These are phyloP conservation scores for Obba rivulosa DNA, from an alignment of 768 basidiomycete genomes.

Conservation along the genomic window DNA sequence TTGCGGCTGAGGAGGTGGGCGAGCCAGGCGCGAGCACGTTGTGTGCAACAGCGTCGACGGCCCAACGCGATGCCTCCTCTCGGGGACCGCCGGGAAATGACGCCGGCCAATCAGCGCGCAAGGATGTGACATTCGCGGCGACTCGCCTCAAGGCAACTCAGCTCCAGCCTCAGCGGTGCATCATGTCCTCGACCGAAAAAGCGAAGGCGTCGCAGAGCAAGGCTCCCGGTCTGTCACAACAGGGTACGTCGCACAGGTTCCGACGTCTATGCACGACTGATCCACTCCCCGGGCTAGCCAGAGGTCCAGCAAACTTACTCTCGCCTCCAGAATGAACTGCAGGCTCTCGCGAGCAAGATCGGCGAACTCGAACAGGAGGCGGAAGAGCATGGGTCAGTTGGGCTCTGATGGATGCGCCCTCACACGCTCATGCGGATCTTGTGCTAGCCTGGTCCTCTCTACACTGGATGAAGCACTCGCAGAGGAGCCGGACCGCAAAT, in stretches of 20 bases:
- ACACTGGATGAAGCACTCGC: slow-evolving; percentile 79
- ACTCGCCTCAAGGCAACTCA: too few relatives aligned
- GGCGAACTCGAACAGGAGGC: slow-evolving; percentile 94
- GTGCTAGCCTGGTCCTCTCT: slow-evolving; percentile 74
- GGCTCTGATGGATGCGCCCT: not conserved
- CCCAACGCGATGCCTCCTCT: slow-evolving; percentile 20
- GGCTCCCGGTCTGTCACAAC: slow-evolving; percentile 54
- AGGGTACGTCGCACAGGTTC: slow-evolving; percentile 50
- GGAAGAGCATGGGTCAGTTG: slow-evolving; percentile 80
- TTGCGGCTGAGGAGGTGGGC: slow-evolving; percentile 37
- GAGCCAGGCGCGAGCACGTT: slow-evolving; percentile 24
- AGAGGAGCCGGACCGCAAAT: slow-evolving; percentile 88
- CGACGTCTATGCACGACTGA: not conserved
- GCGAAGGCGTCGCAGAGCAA: slow-evolving; percentile 49
- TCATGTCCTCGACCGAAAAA: slow-evolving; percentile 44
- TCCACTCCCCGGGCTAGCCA: slow-evolving; percentile 36
- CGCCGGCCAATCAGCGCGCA: slow-evolving; percentile 41
- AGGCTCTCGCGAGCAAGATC: slow-evolving; percentile 89
- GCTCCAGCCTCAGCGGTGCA: too few relatives aligned
- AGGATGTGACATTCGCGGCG: slow-evolving; percentile 16
- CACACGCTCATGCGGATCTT: not conserved
- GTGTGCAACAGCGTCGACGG: slow-evolving; percentile 17
- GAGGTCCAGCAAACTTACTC: slow-evolving; percentile 82
- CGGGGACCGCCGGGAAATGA: slow-evolving; percentile 22
- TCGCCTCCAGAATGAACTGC: slow-evolving; percentile 82